Evolutionary conservation across 2,329 filamentous ascomycete genomes (phyloP).

Genomic region (Aspergillus ibericus): DNA sequence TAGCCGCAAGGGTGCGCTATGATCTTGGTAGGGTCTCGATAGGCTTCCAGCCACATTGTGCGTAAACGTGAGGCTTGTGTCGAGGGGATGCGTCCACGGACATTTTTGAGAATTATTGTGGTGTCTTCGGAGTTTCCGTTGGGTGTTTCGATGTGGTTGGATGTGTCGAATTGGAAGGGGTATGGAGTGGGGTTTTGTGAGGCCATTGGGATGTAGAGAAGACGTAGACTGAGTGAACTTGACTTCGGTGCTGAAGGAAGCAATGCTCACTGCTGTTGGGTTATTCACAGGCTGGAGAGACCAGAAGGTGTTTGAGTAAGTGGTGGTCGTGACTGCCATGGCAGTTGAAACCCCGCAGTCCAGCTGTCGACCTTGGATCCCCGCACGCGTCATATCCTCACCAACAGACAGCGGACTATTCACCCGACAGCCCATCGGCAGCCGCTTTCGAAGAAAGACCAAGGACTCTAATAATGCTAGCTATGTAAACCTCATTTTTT

Average conservation of each 20-base stretch:
- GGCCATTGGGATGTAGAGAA: neutral
- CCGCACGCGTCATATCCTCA: neutral
- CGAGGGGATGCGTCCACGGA: conserved; percentile 41
- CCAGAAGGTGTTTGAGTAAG: neutral
- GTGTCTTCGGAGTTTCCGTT: neutral
- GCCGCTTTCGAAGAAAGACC: too few relatives aligned
- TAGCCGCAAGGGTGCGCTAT: conserved; percentile 47
- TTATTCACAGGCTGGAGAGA: neutral
- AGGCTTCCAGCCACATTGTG: conserved; percentile 35
- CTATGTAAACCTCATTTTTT: too few relatives aligned
- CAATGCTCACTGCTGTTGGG: neutral
- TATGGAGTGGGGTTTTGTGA: conserved; percentile 9
- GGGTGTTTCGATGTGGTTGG: conserved; percentile 2
- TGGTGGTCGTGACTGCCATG: neutral
- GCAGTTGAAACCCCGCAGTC: neutral
- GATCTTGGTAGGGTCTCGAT: conserved; percentile 45
- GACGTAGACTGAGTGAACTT: neutral
- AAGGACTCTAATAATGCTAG: too few relatives aligned
- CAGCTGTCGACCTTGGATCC: neutral
- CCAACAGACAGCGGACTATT: neutral
- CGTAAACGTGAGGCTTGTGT: conserved; percentile 38
- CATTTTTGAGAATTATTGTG: conserved; percentile 24
- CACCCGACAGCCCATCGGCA: too few relatives aligned
- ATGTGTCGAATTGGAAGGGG: conserved; percentile 13
- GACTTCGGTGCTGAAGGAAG: neutral